phyloP scores from a whole-genome alignment of 2,329 filamentous ascomycete species.

The Bipolaris victoriae region DNA sequence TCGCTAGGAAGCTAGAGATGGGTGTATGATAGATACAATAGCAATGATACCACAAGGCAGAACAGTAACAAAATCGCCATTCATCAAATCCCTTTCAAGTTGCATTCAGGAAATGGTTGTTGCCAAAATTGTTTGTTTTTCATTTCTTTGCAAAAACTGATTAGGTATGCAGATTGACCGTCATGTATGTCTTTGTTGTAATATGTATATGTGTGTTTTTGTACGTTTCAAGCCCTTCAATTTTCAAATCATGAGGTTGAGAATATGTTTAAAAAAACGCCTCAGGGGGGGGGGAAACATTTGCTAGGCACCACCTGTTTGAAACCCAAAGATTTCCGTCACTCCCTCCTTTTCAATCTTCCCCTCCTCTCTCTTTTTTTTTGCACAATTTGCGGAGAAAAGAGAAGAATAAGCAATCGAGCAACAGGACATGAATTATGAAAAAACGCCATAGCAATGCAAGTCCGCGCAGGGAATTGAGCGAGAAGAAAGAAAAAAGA shows the following conservation, averaged over 20 bases:
- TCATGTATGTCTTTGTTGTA: neutral
- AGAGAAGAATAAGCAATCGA: neutral
- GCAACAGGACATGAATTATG: neutral
- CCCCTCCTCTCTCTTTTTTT: neutral
- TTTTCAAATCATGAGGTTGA: too few relatives aligned
- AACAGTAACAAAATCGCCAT: neutral
- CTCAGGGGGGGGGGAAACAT: too few relatives aligned
- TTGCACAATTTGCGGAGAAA: neutral
- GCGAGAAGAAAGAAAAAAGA: too few relatives aligned
- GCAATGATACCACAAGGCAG: slow-evolving; percentile 19
- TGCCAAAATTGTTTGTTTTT: neutral
- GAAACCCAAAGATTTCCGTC: neutral
- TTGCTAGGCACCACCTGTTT: too few relatives aligned
- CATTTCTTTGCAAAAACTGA: neutral
- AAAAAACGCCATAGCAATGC: slow-evolving; percentile 5
- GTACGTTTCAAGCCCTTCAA: too few relatives aligned
- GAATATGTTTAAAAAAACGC: too few relatives aligned
- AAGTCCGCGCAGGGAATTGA: neutral
- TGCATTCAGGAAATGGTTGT: neutral
- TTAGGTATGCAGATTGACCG: neutral
- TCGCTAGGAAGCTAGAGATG: neutral
- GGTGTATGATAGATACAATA: slow-evolving; percentile 1
- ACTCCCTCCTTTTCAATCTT: neutral
- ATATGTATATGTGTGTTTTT: neutral
- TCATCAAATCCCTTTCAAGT: neutral